Base-by-base conservation (phyloP, 2,329 filamentous ascomycete species). In the Pseudogymnoascus sp. region DNA sequence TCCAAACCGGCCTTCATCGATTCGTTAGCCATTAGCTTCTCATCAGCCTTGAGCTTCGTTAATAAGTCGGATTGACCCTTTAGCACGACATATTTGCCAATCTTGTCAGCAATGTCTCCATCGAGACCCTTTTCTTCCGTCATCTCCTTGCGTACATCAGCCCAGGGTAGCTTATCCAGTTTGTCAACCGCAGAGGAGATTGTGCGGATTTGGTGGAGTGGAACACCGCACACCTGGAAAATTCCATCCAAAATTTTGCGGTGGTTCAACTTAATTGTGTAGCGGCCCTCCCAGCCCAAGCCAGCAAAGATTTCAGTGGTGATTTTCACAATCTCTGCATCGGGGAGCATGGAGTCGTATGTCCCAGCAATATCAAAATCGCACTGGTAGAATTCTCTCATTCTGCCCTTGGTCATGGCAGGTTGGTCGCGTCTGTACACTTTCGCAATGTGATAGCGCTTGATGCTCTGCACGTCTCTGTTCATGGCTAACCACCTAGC, bases 321-420 rank as follows among this genome's bases (percentile, higher is more conserved):
- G 67, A 97, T 92, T 63, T 89, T 84, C 69, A 97, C 78, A 64
- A 96, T 88, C 77, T 97, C 92, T 38, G 92, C 90, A 72, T 97
- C 93, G 62, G 92, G 91, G 25, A 96, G 83, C 92, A 97, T 96
- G 61, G 90, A 77, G 73, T 96, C 93, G 78, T 91, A 95, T 42
- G 79, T 80, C 65, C 92, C 92, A 11, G 92, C 92, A 76, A 97
- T 93, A 73, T 97, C 92, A 72, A 97, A 95, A 77, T 97, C 93
- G 78, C 92, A 97, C 76, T 97, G 92, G 79, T 95, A 96, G 76
- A 96, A 96, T 77, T 97, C 93, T 71, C 93, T 85, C 89, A 96
- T 94, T 61, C 92, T 86, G 60, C 92, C 93, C 74, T 95, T 94
- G 65, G 88, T 90, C 78, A 97, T 91, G 65, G 91, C 89, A 23